phyloP scores from a whole-genome alignment of 1,139 yeast species.

The Zygosaccharomyces pseudobailii region DNA sequence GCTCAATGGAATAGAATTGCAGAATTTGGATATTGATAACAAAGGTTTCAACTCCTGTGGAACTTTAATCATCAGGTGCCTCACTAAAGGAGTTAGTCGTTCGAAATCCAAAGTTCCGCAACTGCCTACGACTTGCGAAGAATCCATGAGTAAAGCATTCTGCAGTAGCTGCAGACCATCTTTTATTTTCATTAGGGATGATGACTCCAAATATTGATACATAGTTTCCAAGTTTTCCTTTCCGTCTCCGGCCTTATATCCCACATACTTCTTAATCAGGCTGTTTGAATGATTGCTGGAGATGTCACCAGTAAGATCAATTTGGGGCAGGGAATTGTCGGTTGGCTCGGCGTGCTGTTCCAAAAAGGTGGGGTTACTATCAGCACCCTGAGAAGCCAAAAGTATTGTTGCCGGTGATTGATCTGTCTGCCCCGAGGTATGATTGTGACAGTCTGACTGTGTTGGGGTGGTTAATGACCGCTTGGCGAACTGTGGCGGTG shows the following conservation, averaged over 20 bases:
- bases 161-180: conserved; percentile 17
- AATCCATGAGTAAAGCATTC: conserved; percentile 5
- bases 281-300: conserved; percentile 24
- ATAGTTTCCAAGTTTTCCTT: conserved; percentile 11
- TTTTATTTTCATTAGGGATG: conserved; percentile 9
- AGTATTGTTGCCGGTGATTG: neutral
- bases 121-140: neutral
- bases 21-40: conserved; percentile 24
- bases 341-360: neutral
- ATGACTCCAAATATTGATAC: conserved; percentile 11
- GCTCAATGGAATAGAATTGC: conserved; percentile 25
- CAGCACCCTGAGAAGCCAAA: neutral
- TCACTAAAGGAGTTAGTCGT: conserved; percentile 13
- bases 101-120: conserved; percentile 7
- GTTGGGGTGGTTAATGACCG: conserved; percentile 1
- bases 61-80: conserved; percentile 24
- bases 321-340: conserved; percentile 12
- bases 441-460: neutral
- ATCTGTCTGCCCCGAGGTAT: neutral
- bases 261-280: conserved; percentile 26
- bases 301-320: conserved; percentile 31
- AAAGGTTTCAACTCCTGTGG: conserved; percentile 33
- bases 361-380: neutral
- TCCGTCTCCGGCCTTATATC: conserved; percentile 6
- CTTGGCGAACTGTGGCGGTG: conserved; percentile 17